Evolutionary conservation across 768 basidiomycete species (phyloP).

Genomic region (Rhodocollybia butyracea): DNA sequence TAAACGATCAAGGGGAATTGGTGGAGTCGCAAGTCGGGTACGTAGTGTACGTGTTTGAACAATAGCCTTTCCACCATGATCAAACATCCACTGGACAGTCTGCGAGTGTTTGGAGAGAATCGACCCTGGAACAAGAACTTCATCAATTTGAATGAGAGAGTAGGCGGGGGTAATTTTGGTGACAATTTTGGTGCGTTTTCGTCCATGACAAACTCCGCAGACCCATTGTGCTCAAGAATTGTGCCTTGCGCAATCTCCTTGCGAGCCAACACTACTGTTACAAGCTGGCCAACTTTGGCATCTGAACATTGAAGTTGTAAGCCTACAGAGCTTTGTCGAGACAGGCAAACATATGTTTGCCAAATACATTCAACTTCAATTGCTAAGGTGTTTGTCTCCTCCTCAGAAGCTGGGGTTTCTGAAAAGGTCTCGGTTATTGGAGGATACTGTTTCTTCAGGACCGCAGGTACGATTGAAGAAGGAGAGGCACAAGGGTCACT

Average conservation of each 20-base stretch:
- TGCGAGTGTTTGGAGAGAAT: slow-evolving; percentile 9
- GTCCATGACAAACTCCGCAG: neutral
- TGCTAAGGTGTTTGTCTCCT: neutral
- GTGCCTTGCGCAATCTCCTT: slow-evolving; percentile 7
- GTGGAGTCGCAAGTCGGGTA: neutral
- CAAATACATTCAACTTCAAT: slow-evolving; percentile 11
- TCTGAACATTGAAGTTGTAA: slow-evolving; percentile 5
- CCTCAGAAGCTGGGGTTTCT: neutral
- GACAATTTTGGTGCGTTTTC: neutral
- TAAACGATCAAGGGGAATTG: slow-evolving; percentile 7
- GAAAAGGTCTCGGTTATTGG: neutral
- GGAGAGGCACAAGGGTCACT: neutral
- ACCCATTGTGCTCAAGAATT: slow-evolving; percentile 9
- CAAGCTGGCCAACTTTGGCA: slow-evolving; percentile 8
- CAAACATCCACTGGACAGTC: slow-evolving; percentile 11
- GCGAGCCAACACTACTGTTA: slow-evolving; percentile 8
- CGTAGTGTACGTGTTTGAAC: slow-evolving; percentile 8
- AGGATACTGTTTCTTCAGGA: neutral
- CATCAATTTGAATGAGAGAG: slow-evolving; percentile 4
- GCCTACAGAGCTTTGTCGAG: slow-evolving; percentile 6
- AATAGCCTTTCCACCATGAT: neutral
- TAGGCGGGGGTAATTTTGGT: slow-evolving; percentile 8
- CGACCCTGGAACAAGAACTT: slow-evolving; percentile 8
- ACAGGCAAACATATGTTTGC: neutral
- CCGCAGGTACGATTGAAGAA: neutral